These are phyloP conservation scores for Penicillium subrubescens DNA, from an alignment of 495 filamentous ascomycete species.

Conservation along the genomic window DNA sequence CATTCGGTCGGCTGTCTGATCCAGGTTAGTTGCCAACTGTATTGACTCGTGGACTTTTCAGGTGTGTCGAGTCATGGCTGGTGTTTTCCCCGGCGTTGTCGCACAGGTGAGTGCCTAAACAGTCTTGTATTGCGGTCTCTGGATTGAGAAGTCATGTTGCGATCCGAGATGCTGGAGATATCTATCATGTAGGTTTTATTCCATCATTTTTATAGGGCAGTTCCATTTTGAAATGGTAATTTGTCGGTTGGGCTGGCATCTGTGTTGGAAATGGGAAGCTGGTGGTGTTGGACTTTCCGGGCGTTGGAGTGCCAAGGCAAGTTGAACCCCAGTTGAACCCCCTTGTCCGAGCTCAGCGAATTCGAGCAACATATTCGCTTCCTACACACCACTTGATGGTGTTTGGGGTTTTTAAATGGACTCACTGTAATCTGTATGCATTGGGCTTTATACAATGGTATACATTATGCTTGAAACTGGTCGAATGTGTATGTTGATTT, in stretches of 20 bases:
- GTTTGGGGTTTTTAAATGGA: neutral
- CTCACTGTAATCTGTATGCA: neutral
- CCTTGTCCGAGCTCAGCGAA: neutral
- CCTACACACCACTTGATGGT: neutral
- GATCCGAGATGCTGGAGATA: neutral
- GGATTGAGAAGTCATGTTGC: neutral
- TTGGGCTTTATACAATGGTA: neutral
- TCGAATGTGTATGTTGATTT: neutral
- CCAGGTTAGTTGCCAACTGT: neutral
- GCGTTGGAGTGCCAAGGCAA: neutral
- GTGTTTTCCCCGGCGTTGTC: neutral
- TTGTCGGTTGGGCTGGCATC: neutral
- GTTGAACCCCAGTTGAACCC: slow-evolving; percentile 2
- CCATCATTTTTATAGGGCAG: too few species aligned
- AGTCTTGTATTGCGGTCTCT: neutral
- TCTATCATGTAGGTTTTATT: neutral
- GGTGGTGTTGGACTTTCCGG: neutral
- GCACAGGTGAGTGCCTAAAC: neutral
- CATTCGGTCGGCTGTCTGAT: neutral
- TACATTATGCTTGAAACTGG: neutral
- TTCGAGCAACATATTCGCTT: neutral
- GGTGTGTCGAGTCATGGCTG: neutral
- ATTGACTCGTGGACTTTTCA: neutral
- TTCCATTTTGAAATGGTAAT: neutral
- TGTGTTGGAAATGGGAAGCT: neutral